Percentiles rank a stretch among this genome's conserved stretches.
Conservation (phyloP, 257 asterid genomes). For the Nemophila menziesii region DNA sequence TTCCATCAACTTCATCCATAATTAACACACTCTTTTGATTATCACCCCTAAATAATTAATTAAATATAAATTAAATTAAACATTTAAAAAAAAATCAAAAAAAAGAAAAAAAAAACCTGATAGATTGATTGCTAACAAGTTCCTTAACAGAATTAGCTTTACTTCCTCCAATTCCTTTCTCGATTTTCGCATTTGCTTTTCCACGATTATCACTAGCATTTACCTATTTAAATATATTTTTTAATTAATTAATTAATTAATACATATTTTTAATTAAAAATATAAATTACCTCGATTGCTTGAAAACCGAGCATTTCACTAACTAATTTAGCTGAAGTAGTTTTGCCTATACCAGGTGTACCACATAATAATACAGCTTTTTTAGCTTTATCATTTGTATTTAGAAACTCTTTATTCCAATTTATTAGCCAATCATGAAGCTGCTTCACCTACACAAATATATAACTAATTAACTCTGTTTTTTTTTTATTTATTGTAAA, state of each 20-base stretch:
- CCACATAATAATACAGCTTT: constrained; percentile 89
- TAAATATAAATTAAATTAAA: constrained; percentile 11
- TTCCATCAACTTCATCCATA: constrained; percentile 99
- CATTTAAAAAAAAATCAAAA: too few relatives aligned
- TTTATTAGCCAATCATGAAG: constrained; percentile 82
- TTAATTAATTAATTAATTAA: too few relatives aligned
- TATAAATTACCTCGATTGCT: constrained; percentile 60
- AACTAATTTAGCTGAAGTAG: constrained; percentile 85
- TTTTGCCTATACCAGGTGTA: constrained; percentile 96
- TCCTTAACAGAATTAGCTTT: constrained; percentile 85
- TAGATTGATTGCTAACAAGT: constrained; percentile 70
- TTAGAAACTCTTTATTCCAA: constrained; percentile 73
- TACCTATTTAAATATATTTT: constrained; percentile 33
- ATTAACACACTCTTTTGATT: constrained; percentile 70
- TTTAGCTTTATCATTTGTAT: constrained; percentile 53
- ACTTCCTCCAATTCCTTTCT: constrained; percentile 90
- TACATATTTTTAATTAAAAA: background rate
- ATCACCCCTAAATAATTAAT: constrained; percentile 42
- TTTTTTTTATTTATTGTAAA: too few relatives aligned
- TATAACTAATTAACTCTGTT: background rate
- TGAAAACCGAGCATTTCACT: constrained; percentile 90
- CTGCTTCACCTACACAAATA: constrained; percentile 71
- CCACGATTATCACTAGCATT: constrained; percentile 99
- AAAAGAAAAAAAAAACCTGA: too few relatives aligned
- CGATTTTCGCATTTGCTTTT: constrained; percentile 86